Evolutionary conservation across 1,284 basidiomycete genomes (phyloP).

Genomic region (Malassezia psittaci): DNA sequence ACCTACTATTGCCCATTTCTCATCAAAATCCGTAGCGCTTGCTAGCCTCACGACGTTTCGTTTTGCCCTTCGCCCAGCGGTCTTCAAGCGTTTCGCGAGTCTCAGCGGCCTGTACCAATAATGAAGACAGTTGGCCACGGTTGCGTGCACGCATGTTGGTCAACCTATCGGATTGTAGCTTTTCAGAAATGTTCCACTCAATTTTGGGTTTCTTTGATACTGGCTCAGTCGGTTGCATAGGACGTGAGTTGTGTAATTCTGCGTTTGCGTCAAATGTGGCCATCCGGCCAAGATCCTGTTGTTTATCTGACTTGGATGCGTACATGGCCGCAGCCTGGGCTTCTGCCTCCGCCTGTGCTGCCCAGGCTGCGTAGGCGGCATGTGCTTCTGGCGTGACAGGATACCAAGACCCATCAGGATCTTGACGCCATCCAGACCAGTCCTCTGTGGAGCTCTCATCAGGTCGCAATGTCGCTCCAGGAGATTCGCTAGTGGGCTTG

Average conservation of each 20-base stretch:
- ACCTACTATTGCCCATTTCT: neutral
- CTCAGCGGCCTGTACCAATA: constrained; percentile 35
- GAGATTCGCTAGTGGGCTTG: neutral
- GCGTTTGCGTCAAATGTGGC: constrained; percentile 7
- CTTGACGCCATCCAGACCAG: constrained; percentile 34
- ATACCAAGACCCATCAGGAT: constrained; percentile 42
- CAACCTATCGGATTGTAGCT: constrained; percentile 22
- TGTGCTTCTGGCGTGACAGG: constrained; percentile 45
- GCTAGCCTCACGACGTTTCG: constrained; percentile 16
- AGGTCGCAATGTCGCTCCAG: constrained; percentile 12
- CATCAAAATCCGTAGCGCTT: constrained; percentile 25
- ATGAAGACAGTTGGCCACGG: constrained; percentile 36
- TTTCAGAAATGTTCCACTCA: constrained; percentile 7
- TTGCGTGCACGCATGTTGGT: constrained; percentile 24
- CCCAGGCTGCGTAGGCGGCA: constrained; percentile 25
- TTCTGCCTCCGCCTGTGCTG: neutral
- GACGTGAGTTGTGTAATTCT: constrained; percentile 13
- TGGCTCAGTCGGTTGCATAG: constrained; percentile 10
- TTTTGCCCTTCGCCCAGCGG: constrained; percentile 27
- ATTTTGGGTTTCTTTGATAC: constrained; percentile 14
- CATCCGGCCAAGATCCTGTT: neutral
- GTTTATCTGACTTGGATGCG: neutral
- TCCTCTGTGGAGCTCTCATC: no score
- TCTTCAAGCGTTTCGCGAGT: constrained; percentile 30
- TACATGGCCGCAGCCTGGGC: neutral